These are phyloP conservation scores for Podospora anserina DNA, from an alignment of 495 filamentous ascomycete species.

Conservation along the genomic window DNA sequence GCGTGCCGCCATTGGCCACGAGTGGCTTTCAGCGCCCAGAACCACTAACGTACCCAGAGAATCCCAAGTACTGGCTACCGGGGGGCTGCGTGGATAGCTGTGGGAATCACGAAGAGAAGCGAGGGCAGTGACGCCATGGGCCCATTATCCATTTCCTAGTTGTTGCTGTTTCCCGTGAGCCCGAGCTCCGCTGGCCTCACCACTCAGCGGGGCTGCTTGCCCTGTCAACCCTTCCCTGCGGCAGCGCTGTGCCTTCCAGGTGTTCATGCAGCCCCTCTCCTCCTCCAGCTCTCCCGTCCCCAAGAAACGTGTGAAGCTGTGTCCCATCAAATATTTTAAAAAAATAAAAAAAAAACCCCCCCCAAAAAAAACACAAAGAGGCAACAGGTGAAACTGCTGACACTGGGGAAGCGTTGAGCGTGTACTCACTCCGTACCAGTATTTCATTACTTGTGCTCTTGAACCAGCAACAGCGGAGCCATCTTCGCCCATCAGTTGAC, in stretches of 20 bases:
- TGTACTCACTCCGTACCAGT: no score
- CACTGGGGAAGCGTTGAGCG: neutral
- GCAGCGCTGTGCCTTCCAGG: neutral
- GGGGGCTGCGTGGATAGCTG: conserved; percentile 2
- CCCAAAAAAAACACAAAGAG: neutral
- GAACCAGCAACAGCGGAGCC: neutral
- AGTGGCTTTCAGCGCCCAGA: neutral
- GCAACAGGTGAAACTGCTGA: neutral
- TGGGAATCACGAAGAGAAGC: neutral
- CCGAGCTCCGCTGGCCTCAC: conserved; percentile 1
- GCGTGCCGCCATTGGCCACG: conserved; percentile 1
- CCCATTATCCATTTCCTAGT: neutral
- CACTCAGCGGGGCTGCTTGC: neutral
- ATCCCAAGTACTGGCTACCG: conserved; percentile 8
- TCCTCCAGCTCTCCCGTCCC: no score
- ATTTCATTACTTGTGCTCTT: neutral
- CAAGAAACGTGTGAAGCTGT: neutral
- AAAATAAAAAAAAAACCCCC: neutral
- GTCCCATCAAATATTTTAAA: neutral
- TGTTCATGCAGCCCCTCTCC: neutral
- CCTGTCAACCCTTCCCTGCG: conserved; percentile 1
- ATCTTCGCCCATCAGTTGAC: neutral
- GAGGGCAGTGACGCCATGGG: conserved; percentile 4
- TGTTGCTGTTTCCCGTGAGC: neutral
- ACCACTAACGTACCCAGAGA: conserved; percentile 1